Conservation (phyloP, 768 basidiomycete genomes). For the Gyrodon lividus region DNA sequence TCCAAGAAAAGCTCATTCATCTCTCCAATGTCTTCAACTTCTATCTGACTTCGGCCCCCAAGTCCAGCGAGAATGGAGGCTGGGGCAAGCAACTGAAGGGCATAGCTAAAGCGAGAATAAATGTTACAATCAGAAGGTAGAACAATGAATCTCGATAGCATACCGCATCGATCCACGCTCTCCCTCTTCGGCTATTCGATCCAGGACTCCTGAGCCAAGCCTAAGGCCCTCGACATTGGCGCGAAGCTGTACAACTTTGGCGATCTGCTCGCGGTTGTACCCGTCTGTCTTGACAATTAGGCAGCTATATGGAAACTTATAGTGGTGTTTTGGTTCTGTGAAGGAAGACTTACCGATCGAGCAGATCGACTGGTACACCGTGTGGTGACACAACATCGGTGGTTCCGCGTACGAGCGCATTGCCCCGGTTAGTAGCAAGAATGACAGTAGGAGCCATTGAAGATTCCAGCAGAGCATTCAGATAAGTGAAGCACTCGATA, state of each 20-base stretch:
- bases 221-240: slow-evolving; percentile 85
- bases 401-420: slow-evolving; percentile 89
- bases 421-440: slow-evolving; percentile 93
- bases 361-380: slow-evolving; percentile 89
- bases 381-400: slow-evolving; percentile 90
- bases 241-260: slow-evolving; percentile 81
- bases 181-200: slow-evolving; percentile 78
- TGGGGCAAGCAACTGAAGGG: slow-evolving; percentile 87
- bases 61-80: slow-evolving; percentile 83
- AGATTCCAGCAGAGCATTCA: slow-evolving; percentile 93
- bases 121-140: slow-evolving; percentile 9
- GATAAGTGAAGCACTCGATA: slow-evolving; percentile 98
- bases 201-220: slow-evolving; percentile 72
- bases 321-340: slow-evolving; percentile 1
- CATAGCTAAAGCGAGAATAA: slow-evolving; percentile 55
- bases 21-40: slow-evolving; percentile 86
- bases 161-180: slow-evolving; percentile 80
- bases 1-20: slow-evolving; percentile 96
- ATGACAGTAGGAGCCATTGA: slow-evolving; percentile 98
- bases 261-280: slow-evolving; percentile 82
- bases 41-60: slow-evolving; percentile 77
- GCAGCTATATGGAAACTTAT: slow-evolving; percentile 48
- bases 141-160: slow-evolving; percentile 18
- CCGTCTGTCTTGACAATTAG: slow-evolving; percentile 93
- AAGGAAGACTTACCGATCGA: slow-evolving; percentile 68